phyloP scores from a whole-genome alignment of 768 basidiomycete genomes.

The Trametes villosa region DNA sequence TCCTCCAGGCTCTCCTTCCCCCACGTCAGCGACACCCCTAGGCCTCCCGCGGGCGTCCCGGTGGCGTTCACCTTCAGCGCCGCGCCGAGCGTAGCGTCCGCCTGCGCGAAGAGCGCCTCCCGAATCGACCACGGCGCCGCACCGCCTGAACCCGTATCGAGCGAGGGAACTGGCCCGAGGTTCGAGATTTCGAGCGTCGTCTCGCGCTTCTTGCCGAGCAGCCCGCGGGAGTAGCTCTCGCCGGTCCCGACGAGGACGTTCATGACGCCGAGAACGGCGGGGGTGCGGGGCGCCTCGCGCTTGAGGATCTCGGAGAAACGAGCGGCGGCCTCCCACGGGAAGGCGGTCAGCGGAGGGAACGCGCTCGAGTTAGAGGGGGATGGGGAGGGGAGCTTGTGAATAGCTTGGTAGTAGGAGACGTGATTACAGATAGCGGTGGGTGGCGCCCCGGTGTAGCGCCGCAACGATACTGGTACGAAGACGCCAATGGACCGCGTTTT shows the following conservation, averaged over 20 bases:
- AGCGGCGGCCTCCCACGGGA: conserved; percentile 38
- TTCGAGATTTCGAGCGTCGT: conserved; percentile 44
- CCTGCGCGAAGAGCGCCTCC: conserved; percentile 23
- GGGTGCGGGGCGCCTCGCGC: conserved; percentile 22
- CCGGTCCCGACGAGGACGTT: conserved; percentile 39
- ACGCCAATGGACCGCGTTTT: conserved; percentile 17
- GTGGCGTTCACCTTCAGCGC: conserved; percentile 30
- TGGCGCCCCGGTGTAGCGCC: conserved; percentile 34
- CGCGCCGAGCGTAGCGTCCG: conserved; percentile 19
- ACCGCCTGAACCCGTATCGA: neutral
- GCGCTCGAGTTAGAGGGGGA: neutral
- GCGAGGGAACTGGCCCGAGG: conserved; percentile 35
- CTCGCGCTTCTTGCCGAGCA: conserved; percentile 39
- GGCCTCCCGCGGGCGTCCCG: conserved; percentile 22
- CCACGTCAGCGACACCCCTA: conserved; percentile 28
- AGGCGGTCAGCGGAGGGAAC: neutral
- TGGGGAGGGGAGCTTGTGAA: conserved; percentile 25
- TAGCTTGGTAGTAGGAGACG: conserved; percentile 33
- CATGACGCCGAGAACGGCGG: conserved; percentile 38
- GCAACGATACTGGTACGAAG: conserved; percentile 39
- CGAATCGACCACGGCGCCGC: conserved; percentile 24
- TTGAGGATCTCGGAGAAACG: conserved; percentile 34
- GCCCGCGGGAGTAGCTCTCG: conserved; percentile 33
- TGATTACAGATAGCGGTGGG: conserved; percentile 40
- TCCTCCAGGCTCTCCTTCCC: conserved; percentile 25